Base-by-base conservation (phyloP, 177 flowering plant species). In the Telopea speciosissima region DNA sequence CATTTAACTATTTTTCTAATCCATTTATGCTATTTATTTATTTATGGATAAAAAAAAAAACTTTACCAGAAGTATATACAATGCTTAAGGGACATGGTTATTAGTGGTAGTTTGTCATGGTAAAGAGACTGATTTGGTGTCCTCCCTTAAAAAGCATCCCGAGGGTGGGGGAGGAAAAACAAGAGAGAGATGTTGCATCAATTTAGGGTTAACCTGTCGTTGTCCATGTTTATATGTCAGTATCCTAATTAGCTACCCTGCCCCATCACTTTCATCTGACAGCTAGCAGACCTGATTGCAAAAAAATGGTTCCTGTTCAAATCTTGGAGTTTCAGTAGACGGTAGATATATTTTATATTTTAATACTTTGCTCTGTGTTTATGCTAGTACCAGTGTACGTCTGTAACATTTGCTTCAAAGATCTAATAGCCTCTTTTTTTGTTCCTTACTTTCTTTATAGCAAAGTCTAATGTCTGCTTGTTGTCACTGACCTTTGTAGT, bases 401-500 rank as follows among this genome's bases (percentile, higher is more conserved):
- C 68, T 23, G 49, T 22, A 23, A 22, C 21, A 44, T 40, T 23
- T 66, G 24, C 31, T 19, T 26, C 36, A 11, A 21, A 49, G 54
- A 16, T 49, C 54, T 56, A 36, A 4, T 36, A 36, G 40, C 40
- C 5, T 5, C 40, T 8, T 36, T 6, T 5, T 36, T 36, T 36
- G 3, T 36, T 36, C 40, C 40, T n/a, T n/a, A n/a, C 40, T 8
- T 36, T 36, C 9, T 3, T 0, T 36, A 36, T 28, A 28, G 5
- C 40, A 3, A 36, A 36, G 40, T 36, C 9, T 56, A 40, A 56
- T 63, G 17, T 5, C 31, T n/a, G 11, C 26, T 8, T 26, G 1
- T 40, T 25, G 54, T 52, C 45, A 42, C 60, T 72, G 69, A 64
- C 59, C 40, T 67, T 54, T 44, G 54, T 66, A 63, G 42, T 42